Percentiles rank a stretch among this genome's conserved stretches.
These are phyloP conservation scores for Russula lepida DNA, from an alignment of 768 basidiomycete genomes.

Conservation along the genomic window DNA sequence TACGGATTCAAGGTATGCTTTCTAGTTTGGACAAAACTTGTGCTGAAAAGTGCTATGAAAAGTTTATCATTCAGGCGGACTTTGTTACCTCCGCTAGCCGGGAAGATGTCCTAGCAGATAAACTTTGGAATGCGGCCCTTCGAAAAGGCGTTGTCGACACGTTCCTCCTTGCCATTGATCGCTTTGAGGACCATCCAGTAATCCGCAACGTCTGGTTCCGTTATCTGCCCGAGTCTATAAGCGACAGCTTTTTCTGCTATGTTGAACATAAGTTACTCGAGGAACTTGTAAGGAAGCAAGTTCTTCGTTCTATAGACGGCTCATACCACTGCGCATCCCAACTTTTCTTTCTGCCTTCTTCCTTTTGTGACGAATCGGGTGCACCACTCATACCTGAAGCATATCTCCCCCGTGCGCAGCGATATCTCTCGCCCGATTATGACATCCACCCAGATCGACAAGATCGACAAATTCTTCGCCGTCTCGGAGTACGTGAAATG, in stretches of 20 bases:
- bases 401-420: not conserved
- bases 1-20: constrained; percentile 24
- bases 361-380: not conserved
- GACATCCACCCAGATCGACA: not conserved
- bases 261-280: constrained; percentile 7
- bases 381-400: constrained; percentile 8
- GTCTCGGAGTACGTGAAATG: constrained; percentile 18
- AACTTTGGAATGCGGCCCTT: constrained; percentile 23
- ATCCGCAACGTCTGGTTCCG: constrained; percentile 24
- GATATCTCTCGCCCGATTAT: constrained; percentile 17
- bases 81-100: constrained; percentile 26
- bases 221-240: constrained; percentile 22
- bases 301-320: constrained; percentile 21
- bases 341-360: constrained; percentile 1
- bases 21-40: not conserved
- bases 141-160: constrained; percentile 20
- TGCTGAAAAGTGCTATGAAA: not conserved
- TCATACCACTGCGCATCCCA: constrained; percentile 12
- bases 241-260: constrained; percentile 20
- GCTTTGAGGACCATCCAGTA: constrained; percentile 15
- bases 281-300: constrained; percentile 4
- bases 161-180: constrained; percentile 22
- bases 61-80: constrained; percentile 29
- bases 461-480: not conserved
- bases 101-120: constrained; percentile 24